Conservation (phyloP, 139 green algal genomes). For the Microglena sp. region DNA sequence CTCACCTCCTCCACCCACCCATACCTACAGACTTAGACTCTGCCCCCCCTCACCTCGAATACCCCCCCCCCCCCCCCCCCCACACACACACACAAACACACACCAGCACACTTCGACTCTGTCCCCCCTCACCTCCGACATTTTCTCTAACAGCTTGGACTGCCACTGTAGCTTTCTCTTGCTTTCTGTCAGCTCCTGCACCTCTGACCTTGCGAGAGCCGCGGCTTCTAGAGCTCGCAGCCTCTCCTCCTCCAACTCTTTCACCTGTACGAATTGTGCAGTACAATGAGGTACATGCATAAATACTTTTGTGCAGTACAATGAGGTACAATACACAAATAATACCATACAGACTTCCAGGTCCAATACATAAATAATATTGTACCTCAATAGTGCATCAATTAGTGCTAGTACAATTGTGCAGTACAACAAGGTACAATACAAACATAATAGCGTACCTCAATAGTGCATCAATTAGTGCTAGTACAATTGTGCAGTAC, state of each 20-base stretch:
- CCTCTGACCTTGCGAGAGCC: conserved; percentile 34
- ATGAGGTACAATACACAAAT: background rate
- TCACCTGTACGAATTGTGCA: conserved; percentile 28
- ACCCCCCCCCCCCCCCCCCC: background rate
- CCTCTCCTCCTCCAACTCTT: conserved; percentile 35
- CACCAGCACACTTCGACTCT: background rate
- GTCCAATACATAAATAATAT: too few species aligned
- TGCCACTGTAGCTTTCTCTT: conserved; percentile 47
- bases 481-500: too few species aligned
- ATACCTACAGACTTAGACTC: too few species aligned
- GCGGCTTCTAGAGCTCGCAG: conserved; percentile 37
- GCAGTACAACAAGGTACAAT: too few species aligned
- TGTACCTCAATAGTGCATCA: too few species aligned
- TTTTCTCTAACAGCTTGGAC: conserved; percentile 48
- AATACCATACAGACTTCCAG: background rate
- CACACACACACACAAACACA: background rate
- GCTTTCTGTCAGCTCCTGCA: conserved; percentile 34
- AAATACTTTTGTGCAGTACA: background rate
- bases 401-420: too few species aligned
- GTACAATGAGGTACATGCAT: too few species aligned
- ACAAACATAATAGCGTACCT: too few species aligned
- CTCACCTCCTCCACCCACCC: too few species aligned
- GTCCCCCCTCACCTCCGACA: conserved; percentile 36
- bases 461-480: too few species aligned
- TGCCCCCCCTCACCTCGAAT: too few species aligned